Evolutionary conservation across 2,329 filamentous ascomycete species (phyloP), one percentile per base, ranked within the genome.

Genomic region (Chaetomiaceae sp.): DNA sequence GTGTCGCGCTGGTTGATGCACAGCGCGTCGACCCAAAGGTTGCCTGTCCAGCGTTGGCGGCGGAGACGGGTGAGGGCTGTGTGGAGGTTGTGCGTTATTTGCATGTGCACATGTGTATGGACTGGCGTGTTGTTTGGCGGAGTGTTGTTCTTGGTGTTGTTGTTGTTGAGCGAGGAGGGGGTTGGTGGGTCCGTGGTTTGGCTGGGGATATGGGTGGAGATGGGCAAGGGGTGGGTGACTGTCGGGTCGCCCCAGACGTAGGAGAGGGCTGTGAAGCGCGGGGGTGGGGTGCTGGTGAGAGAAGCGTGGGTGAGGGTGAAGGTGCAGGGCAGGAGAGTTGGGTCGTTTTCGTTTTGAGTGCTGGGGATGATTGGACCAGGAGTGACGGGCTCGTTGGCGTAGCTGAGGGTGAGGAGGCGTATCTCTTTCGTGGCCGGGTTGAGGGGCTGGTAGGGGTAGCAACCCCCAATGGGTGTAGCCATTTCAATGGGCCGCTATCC

Each of bases 1-100:
- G 34, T 23, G n/a, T 57, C 49, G 4, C n/a, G 7, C n/a, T 57
- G 55, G 23, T 53, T 55, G 34, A 54, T 54, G 21, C 53, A 55
- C 20, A 55, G 39, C 8, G 55, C 55, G 20, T 55, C 53, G 7
- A 50, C 19, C 53, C 55, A 56, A 2, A 57, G 12, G 5, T 4
- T 5, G 6, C 17, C 37, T 1, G n/a, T 8, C 4, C 19, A 40
- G 6, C 25, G 19, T 9, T 34, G 17, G 21, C 27, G 19, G 1
- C 33, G 5, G 6, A 53, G 37, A 2, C 41, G 35, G 35, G 35
- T 19, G 21, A 53, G 23, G 13, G 51, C 51, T 3, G 33, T 42
- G 30, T 45, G 42, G 10, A 54, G 39, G 40, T 51, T 54, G 4
- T 31, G n/a, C n/a, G 42, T 42, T 5, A 51, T 16, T 1, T 13